Percentiles rank a stretch among this genome's conserved stretches.
These are phyloP conservation scores for Podospora pseudopauciseta DNA, from an alignment of 495 filamentous ascomycete species.

Conservation along the genomic window DNA sequence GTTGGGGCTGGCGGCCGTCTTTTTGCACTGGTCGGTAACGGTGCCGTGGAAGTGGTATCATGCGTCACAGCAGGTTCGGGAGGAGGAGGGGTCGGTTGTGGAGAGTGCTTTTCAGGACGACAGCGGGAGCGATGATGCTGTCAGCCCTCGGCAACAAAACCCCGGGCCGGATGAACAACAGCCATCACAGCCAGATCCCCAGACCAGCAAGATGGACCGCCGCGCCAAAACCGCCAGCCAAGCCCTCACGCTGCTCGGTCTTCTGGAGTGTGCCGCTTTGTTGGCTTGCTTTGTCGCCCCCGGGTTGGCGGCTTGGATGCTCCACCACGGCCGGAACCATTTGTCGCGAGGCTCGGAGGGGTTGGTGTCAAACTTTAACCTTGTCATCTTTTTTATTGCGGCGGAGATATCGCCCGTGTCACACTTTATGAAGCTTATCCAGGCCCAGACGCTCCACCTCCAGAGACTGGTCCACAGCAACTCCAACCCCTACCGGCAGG, in stretches of 20 bases:
- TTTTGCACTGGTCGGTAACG: constrained; percentile 90
- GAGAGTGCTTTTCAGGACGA: constrained; percentile 51
- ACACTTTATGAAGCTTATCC: constrained; percentile 76
- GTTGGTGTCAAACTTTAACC: constrained; percentile 84
- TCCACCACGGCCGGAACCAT: constrained; percentile 69
- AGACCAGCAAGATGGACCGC: not conserved
- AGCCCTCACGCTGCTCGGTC: constrained; percentile 63
- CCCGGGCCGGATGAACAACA: constrained; percentile 29
- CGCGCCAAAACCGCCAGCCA: constrained; percentile 22
- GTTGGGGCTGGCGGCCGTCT: constrained; percentile 71
- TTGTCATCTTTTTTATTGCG: constrained; percentile 89
- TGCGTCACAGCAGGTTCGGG: constrained; percentile 62
- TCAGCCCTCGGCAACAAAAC: constrained; percentile 1
- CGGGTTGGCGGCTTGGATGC: constrained; percentile 68
- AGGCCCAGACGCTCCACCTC: constrained; percentile 74
- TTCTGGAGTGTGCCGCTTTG: constrained; percentile 71
- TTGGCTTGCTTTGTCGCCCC: constrained; percentile 77
- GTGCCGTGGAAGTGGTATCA: constrained; percentile 95
- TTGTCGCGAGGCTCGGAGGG: constrained; percentile 81
- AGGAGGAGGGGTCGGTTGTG: constrained; percentile 41
- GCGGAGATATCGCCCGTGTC: constrained; percentile 78
- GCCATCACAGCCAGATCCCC: constrained; percentile 18
- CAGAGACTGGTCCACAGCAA: constrained; percentile 64
- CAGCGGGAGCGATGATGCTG: constrained; percentile 27
- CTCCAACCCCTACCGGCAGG: constrained; percentile 43